Evolutionary conservation across 1,284 basidiomycete genomes (phyloP).

Genomic region (Cutaneotrichosporon cavernicola): DNA sequence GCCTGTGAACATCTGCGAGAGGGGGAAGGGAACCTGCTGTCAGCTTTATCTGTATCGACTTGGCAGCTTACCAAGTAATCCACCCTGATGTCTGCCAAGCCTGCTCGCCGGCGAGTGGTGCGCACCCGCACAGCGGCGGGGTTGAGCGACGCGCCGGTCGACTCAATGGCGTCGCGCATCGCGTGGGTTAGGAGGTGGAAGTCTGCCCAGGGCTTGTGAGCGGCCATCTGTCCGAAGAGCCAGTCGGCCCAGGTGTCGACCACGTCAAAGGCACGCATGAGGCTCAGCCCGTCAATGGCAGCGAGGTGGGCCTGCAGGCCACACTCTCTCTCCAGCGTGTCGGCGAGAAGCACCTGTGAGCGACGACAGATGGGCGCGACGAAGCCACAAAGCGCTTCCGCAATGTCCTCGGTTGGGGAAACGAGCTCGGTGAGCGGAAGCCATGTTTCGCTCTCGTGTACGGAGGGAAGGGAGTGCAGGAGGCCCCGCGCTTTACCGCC

Average conservation of each 20-base stretch:
- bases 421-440: constrained; percentile 17
- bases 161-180: constrained; percentile 66
- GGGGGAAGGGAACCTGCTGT: constrained; percentile 64
- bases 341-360: constrained; percentile 61
- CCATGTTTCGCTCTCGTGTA: constrained; percentile 37
- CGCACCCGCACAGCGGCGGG: constrained; percentile 70
- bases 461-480: constrained; percentile 56
- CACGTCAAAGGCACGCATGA: constrained; percentile 73
- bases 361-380: constrained; percentile 62
- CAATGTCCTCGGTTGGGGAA: constrained; percentile 50
- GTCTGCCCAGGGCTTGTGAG: constrained; percentile 67
- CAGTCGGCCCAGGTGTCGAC: constrained; percentile 63
- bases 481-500: constrained; percentile 78
- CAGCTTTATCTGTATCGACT: neutral
- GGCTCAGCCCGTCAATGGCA: constrained; percentile 68
- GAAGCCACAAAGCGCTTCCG: constrained; percentile 54
- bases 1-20: constrained; percentile 73
- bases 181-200: constrained; percentile 79
- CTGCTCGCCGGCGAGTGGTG: constrained; percentile 54
- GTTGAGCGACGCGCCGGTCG: constrained; percentile 60
- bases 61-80: constrained; percentile 64
- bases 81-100: constrained; percentile 64
- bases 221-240: constrained; percentile 67
- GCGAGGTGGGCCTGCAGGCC: constrained; percentile 66
- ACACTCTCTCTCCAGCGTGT: constrained; percentile 68